Base-by-base conservation (phyloP, 257 asterid species). In the Solanum dulcamara region DNA sequence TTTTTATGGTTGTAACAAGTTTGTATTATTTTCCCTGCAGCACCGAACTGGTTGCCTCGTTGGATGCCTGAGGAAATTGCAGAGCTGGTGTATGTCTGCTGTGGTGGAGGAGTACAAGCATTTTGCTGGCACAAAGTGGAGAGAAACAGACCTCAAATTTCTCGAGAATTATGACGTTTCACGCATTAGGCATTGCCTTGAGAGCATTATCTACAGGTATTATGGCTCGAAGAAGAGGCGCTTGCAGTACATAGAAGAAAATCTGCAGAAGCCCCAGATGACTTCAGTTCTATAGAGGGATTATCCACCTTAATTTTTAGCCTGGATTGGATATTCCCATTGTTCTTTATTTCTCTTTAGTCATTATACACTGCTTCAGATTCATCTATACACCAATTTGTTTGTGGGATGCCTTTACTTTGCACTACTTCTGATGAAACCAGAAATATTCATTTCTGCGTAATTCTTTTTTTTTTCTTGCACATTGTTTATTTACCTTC, bases 31-130 rank as follows among this genome's bases (percentile, higher is more conserved):
- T 51, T 71, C 5, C 44, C 26, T 64, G 87, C 91, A 91, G 92
- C 93, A 91, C 81, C 89, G 93, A 7, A 89, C 93, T 10, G 93
- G 93, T 17, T 89, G 90, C 81, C 88, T 91, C 0, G 91, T 91
- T 2, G 93, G 93, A 28, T 87, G 92, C 87, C 85, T 91, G 30
- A 91, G 93, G 85, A 89, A 89, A 64, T 70, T 88, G 85, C 93
- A 91, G 86, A 91, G 88, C 71, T 91, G 93, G 93, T 88, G 92
- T 81, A 32, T 87, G 84, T 71, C 89, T 3, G 85, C 92, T 66
- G 85, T 89, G 46, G 48, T 84, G 42, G 93, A 89, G 67, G 93
- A 91, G 89, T 91, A 91, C 89, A 87, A 87, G 86, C 89, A 26
- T 51, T 88, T 85, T 68, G 90, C 88, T 12, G 92, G 91, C 62